Percentiles rank a stretch among this genome's conserved stretches.
Evolutionary conservation across 495 filamentous ascomycete species (phyloP).

Genomic region (Podospora bellae-mahoneyi): DNA sequence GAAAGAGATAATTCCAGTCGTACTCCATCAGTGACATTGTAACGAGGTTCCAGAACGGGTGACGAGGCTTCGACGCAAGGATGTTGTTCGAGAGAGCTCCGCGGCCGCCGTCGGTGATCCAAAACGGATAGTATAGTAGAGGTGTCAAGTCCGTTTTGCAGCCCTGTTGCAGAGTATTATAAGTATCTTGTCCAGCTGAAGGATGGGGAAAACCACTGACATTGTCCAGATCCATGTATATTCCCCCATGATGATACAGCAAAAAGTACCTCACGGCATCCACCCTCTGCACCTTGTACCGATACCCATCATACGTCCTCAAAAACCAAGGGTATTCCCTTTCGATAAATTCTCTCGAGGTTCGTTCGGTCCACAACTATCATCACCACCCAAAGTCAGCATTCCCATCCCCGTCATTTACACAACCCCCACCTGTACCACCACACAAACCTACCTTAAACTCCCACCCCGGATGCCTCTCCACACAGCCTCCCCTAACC

Average conservation of each 20-base stretch:
- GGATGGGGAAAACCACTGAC: conserved; percentile 43
- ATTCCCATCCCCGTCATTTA: neutral
- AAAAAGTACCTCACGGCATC: conserved; percentile 88
- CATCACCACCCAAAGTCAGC: neutral
- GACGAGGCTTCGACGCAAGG: conserved; percentile 75
- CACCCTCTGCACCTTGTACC: conserved; percentile 78
- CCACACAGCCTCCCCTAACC: conserved; percentile 70
- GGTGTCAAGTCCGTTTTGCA: conserved; percentile 81
- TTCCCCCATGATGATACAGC: conserved; percentile 76
- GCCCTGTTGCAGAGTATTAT: conserved; percentile 47
- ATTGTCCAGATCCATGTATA: conserved; percentile 89
- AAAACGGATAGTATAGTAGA: conserved; percentile 74
- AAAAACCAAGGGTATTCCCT: conserved; percentile 82
- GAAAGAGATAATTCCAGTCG: conserved; percentile 71
- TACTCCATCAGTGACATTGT: conserved; percentile 69
- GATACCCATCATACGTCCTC: conserved; percentile 75
- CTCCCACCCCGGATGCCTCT: conserved; percentile 74
- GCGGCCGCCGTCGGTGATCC: conserved; percentile 74
- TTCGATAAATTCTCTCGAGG: conserved; percentile 71
- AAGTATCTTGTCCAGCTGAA: neutral
- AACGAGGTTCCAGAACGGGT: conserved; percentile 75
- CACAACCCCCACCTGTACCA: neutral
- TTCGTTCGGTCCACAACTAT: conserved; percentile 84
- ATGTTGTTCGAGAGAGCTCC: conserved; percentile 89
- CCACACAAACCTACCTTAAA: conserved; percentile 60